Base-by-base conservation (phyloP, 2,329 filamentous ascomycete species). In the Nothophaeocryptopus gaeumannii region DNA sequence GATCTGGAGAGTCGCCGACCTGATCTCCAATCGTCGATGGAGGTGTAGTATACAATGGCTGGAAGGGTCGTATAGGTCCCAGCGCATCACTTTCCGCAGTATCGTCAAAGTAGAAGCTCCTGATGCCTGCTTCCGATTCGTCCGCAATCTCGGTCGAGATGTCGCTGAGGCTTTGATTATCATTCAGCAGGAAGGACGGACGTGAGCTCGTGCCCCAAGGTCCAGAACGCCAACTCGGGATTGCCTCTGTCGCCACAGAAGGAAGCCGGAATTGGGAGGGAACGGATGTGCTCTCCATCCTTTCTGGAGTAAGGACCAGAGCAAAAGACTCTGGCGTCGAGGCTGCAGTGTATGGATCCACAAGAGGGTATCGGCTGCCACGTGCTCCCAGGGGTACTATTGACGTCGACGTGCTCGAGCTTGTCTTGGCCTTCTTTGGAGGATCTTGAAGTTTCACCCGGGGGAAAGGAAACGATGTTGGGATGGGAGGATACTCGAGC, bases 151-250 rank as follows among this genome's bases (percentile, higher is more conserved):
- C 77, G 14, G 79, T 70, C 3, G 78, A 79, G 16, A 78, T 66
- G 40, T 81, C 80, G 47, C 79, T 82, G 30, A 80, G 63, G 39
- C 76, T 76, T 54, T 80, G 74, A 47, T 78, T 76, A 35, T 80
- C 78, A 48, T 78, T 71, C 5, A 79, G 69, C 3, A 79, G 63
- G 59, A 79, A 79, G 0, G 78, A 79, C n/a, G 59, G 67, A 12
- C 42, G 47, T 4, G n/a, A 45, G 15, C 39, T 40, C 5, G 33
- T 38, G n/a, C 36, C 40, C 50, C 54, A 53, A 1, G 52, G 47
- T n/a, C 47, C 52, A n/a, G 50, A 50, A n/a, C 45, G 49, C 29
- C 50, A 59, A 48, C 54, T 59, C 5, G 56, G 50, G 30, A 56
- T 44, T 7, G 39, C 39, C 39, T 30, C 45, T 32, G 50, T 39